Percentiles rank a stretch among this genome's conserved stretches.
Evolutionary conservation across 2,329 filamentous ascomycete genomes (phyloP).

Genomic region (Macrophomina tecta): DNA sequence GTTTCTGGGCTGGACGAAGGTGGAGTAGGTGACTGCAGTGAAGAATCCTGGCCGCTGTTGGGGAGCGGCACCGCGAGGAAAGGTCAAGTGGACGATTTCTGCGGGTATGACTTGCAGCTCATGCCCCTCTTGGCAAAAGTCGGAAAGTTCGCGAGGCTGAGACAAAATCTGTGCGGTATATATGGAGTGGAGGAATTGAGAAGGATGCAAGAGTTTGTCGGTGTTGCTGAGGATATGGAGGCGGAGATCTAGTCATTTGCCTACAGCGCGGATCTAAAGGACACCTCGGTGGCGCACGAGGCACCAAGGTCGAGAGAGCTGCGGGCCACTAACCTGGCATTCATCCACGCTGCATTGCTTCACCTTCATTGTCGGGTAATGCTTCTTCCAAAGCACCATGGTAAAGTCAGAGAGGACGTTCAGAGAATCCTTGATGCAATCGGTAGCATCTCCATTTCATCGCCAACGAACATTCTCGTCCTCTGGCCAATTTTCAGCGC

Average conservation of each 20-base stretch:
- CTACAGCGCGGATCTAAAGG: background rate
- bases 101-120: background rate
- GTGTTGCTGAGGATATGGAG: background rate
- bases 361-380: conserved; percentile 1
- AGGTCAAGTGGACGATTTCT: background rate
- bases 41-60: background rate
- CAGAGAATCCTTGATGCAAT: background rate
- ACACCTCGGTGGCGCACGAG: background rate
- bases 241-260: background rate
- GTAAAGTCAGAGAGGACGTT: background rate
- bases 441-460: background rate
- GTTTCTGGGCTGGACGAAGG: background rate
- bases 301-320: background rate
- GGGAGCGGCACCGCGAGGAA: background rate
- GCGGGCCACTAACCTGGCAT: background rate
- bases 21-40: too few relatives aligned
- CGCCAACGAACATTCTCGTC: background rate
- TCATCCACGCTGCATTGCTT: background rate
- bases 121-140: background rate
- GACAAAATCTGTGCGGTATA: background rate
- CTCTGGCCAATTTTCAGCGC: conserved; percentile 13
- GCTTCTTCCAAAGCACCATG: background rate
- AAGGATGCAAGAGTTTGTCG: background rate
- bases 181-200: background rate
- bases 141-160: background rate